Conservation (phyloP, 352 stramenopile species). For the Globisporangium mamillatum region DNA sequence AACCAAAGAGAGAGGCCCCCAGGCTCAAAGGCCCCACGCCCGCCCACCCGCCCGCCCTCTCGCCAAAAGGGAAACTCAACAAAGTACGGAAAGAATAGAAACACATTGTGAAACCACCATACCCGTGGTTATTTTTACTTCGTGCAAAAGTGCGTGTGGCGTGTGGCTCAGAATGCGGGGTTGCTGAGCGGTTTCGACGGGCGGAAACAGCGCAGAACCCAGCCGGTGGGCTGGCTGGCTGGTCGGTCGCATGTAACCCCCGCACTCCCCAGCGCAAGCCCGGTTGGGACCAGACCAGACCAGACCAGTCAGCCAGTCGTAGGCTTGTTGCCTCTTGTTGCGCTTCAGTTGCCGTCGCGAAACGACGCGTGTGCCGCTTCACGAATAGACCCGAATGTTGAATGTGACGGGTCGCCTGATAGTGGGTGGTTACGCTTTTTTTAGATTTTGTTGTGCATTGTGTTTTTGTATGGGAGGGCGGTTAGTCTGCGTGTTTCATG, state of each 20-base stretch:
- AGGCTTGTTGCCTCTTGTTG: background rate
- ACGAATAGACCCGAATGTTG: background rate
- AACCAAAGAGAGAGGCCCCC: background rate
- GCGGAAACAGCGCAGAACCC: background rate
- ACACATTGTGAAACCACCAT: background rate
- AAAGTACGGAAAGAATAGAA: background rate
- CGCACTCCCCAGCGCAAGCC: too few relatives aligned
- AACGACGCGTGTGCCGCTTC: background rate
- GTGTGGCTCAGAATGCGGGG: background rate
- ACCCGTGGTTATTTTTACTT: background rate
- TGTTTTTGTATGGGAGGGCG: background rate
- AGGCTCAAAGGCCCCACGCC: background rate
- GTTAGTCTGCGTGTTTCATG: background rate
- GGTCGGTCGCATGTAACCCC: background rate
- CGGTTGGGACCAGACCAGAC: too few relatives aligned
- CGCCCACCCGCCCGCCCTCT: too few relatives aligned
- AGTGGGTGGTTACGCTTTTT: background rate
- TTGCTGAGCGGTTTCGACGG: background rate
- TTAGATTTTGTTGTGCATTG: background rate
- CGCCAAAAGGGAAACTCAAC: background rate
- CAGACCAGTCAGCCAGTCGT: too few relatives aligned
- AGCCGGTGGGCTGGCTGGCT: background rate
- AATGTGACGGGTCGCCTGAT: background rate
- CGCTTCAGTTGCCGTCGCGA: background rate
- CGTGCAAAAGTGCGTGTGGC: background rate